Percentiles rank a stretch among this genome's conserved stretches.
phyloP scores from a whole-genome alignment of 371 early-diverging fungal genomes.

The Apophysomyces elegans region DNA sequence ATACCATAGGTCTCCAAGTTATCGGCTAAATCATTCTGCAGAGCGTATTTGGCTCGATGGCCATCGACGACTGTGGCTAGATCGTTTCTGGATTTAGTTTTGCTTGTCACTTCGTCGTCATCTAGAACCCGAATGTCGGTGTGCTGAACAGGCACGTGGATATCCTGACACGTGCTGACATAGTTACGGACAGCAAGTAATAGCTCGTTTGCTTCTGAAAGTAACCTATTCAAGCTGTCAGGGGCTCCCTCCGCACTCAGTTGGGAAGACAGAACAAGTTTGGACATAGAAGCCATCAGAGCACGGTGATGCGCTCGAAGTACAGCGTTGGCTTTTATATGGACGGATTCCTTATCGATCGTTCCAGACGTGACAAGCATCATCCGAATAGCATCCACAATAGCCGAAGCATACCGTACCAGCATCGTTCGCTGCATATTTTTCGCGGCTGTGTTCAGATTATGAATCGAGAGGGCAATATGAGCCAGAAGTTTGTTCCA shows the following conservation, averaged over 20 bases:
- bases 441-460: constrained; percentile 68
- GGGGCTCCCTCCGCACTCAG: constrained; percentile 68
- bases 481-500: constrained; percentile 71
- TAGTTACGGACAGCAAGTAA: constrained; percentile 79
- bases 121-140: constrained; percentile 46
- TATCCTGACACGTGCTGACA: constrained; percentile 74
- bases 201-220: constrained; percentile 59
- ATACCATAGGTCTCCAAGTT: constrained; percentile 39
- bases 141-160: constrained; percentile 60
- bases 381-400: constrained; percentile 81
- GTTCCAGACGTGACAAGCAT: constrained; percentile 85
- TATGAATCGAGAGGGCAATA: constrained; percentile 66
- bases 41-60: constrained; percentile 26
- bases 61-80: background rate
- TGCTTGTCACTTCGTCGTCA: background rate
- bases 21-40: constrained; percentile 34
- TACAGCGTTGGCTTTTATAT: constrained; percentile 63
- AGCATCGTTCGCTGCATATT: constrained; percentile 42
- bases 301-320: constrained; percentile 79
- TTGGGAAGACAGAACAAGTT: constrained; percentile 83
- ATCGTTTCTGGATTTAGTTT: background rate
- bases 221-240: constrained; percentile 34
- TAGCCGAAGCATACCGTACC: constrained; percentile 52
- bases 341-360: constrained; percentile 66
- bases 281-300: constrained; percentile 81